Evolutionary conservation across 257 asterid species (phyloP).

Genomic region (Gardenia jasminoides): DNA sequence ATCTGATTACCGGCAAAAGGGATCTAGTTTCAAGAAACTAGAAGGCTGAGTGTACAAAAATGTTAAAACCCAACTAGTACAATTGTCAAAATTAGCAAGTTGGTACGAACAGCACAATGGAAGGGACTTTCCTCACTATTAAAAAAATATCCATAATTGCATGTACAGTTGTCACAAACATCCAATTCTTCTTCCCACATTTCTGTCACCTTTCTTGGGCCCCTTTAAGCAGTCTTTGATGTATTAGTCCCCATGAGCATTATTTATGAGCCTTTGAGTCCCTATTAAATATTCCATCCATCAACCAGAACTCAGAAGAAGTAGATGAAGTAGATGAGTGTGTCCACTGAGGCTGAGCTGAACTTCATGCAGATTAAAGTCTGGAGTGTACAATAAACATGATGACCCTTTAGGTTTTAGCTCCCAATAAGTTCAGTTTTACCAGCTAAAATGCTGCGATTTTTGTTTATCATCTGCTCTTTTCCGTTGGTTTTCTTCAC

Average conservation of each 20-base stretch:
- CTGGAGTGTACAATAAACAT: background rate
- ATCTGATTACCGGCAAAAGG: too few relatives aligned
- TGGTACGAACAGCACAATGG: background rate
- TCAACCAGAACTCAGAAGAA: background rate
- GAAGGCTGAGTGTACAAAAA: background rate
- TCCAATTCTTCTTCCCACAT: background rate
- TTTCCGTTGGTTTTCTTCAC: slow-evolving; percentile 32
- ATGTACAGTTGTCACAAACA: background rate
- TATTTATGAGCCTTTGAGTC: background rate
- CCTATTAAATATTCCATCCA: background rate
- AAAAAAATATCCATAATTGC: background rate
- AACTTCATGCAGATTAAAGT: background rate
- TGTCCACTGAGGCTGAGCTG: slow-evolving; percentile 1
- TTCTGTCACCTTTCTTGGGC: background rate
- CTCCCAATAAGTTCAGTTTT: background rate
- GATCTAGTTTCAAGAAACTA: too few relatives aligned
- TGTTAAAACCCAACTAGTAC: background rate
- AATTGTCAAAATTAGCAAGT: background rate
- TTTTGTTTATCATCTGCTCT: slow-evolving; percentile 24
- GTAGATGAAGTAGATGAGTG: background rate
- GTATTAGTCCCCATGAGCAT: background rate
- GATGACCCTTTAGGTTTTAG: background rate
- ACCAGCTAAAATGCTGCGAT: slow-evolving; percentile 16
- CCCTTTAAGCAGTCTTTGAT: background rate
- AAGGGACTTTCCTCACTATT: background rate